Percentiles rank a stretch among this genome's conserved stretches.
phyloP scores from a whole-genome alignment of 116 monocot genomes.

The Thalassia testudinum region DNA sequence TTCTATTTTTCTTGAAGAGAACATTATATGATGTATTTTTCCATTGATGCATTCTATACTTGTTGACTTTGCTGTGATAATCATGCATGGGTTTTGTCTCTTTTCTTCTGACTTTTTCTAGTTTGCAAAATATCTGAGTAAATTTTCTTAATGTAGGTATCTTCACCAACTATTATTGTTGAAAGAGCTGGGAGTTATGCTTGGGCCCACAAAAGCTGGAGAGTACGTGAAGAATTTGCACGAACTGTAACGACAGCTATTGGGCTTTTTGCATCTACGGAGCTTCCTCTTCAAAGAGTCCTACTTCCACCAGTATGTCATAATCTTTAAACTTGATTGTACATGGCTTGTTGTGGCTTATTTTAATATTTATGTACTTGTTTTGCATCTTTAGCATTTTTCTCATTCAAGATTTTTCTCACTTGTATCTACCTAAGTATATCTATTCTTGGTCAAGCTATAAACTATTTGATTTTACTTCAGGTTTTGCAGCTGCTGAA shows the following conservation, averaged over 20 bases:
- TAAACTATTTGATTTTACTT: too few relatives aligned
- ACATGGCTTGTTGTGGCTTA: neutral
- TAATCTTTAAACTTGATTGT: too few relatives aligned
- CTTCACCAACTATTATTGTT: constrained; percentile 95
- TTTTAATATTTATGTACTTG: neutral
- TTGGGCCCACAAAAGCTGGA: constrained; percentile 93
- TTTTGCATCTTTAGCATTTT: neutral
- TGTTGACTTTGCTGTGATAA: too few relatives aligned
- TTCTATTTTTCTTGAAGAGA: too few relatives aligned
- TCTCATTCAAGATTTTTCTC: constrained; percentile 1
- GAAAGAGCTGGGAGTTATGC: constrained; percentile 96
- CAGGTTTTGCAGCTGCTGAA: constrained; percentile 80
- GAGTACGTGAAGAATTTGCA: constrained; percentile 91
- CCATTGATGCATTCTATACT: too few relatives aligned
- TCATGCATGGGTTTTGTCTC: too few relatives aligned
- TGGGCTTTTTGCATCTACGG: constrained; percentile 89
- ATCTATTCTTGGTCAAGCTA: too few relatives aligned
- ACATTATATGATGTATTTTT: too few relatives aligned
- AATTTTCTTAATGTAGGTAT: too few relatives aligned
- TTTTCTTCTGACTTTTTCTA: too few relatives aligned
- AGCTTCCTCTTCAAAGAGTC: constrained; percentile 75
- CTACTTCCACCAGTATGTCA: constrained; percentile 76
- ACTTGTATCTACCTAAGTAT: neutral
- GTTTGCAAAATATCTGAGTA: too few relatives aligned
- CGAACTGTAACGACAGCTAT: constrained; percentile 76